Evolutionary conservation across 2,329 filamentous ascomycete species (phyloP), one percentile per base, ranked within the genome.

Genomic region (Aspergillus awamori): DNA sequence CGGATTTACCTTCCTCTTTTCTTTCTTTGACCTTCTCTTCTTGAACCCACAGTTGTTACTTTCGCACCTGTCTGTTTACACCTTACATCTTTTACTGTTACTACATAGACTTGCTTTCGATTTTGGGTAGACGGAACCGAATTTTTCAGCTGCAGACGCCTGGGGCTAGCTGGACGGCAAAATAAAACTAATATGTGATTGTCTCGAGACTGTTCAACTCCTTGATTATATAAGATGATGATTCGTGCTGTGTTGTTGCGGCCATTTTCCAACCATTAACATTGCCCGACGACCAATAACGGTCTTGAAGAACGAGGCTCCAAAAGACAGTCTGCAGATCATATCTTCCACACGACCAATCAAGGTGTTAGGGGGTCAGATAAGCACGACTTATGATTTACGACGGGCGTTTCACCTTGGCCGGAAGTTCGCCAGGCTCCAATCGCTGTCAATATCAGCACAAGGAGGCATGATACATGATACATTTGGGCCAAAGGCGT

Each of bases 21-120:
- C 51, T 38, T 53, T 53, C 58, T 57, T 51, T 53, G 57, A 54
- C 64, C 58, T 54, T 51, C 49, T 26, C 47, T 67, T 63, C 47
- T 51, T 59, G 38, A 20, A 38, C 39, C 38, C 45, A 53, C 39
- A 53, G 39, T 60, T 17, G 39, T 53, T 59, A 39, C 28, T 58
- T 41, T 39, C 54, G 53, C 63, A 64, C 56, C 56, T 59, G 62
- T 49, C 61, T 54, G 36, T 64, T 58, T 51, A 39, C 43, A 45
- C 68, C 63, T 71, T 68, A 62, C 65, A 67, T 65, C 53, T 49
- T 52, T 33, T 55, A 49, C 51, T 36, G 11, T 53, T 53, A 57
- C 53, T 48, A 69, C 61, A 65, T 72, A 72, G 71, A 74, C 62
- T 63, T 70, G 67, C 62, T 45, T 54, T 72, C 66, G 64, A 63